A percentile compares a stretch with the other conserved stretches of the same genome.
These are phyloP conservation scores for Candida taoyuanica DNA, from an alignment of 805 yeast species.

Conservation along the genomic window DNA sequence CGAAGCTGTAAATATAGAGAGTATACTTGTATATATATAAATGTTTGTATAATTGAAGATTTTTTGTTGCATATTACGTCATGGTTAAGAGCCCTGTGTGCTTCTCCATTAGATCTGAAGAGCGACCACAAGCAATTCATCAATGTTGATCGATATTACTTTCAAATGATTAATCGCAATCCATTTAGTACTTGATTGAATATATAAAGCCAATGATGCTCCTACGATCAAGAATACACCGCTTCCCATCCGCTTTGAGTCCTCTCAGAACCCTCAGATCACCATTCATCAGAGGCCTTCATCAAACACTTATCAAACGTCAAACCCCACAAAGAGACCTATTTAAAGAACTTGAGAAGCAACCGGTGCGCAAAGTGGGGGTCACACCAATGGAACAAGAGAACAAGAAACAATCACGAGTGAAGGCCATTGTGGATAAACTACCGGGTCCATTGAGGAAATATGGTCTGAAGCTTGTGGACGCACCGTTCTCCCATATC, in stretches of 20 bases:
- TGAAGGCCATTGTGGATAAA: constrained; percentile 27
- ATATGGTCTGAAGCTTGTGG: constrained; percentile 44
- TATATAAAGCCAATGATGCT: too few relatives aligned
- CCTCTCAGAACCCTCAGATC: too few relatives aligned
- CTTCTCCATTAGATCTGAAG: neutral
- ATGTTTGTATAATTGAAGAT: neutral
- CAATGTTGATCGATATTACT: too few relatives aligned
- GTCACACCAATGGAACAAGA: neutral
- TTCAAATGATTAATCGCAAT: too few relatives aligned
- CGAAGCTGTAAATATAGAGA: neutral
- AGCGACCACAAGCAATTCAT: too few relatives aligned
- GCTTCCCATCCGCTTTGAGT: too few relatives aligned
- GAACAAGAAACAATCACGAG: constrained; percentile 5
- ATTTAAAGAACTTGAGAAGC: constrained; percentile 13
- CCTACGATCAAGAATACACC: too few relatives aligned
- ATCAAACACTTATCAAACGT: neutral
- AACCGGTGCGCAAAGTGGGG: constrained; percentile 7
- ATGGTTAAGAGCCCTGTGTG: neutral
- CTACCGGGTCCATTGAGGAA: constrained; percentile 49
- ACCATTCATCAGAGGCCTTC: too few relatives aligned
- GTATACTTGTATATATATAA: neutral
- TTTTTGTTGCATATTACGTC: neutral
- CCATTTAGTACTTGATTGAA: too few relatives aligned
- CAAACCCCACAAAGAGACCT: constrained; percentile 5
- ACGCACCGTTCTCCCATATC: constrained; percentile 57